phyloP scores from a whole-genome alignment of 1,284 basidiomycete genomes.

The Ustilago loliicola region DNA sequence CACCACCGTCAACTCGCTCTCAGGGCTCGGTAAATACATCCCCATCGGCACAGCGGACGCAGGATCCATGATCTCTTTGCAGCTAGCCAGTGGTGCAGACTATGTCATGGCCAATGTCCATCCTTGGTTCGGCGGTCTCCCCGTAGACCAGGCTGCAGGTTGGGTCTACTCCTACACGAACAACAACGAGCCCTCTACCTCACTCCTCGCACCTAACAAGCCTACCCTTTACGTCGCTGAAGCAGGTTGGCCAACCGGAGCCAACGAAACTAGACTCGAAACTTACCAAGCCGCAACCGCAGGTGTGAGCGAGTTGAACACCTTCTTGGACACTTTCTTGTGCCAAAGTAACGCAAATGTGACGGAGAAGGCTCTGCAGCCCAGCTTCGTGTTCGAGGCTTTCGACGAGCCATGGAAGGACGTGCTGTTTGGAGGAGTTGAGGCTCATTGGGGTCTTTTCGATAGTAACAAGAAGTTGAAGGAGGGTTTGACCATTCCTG shows the following conservation, averaged over 20 bases:
- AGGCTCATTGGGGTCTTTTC: constrained; percentile 73
- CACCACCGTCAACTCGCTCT: constrained; percentile 74
- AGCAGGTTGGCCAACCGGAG: constrained; percentile 90
- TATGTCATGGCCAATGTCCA: constrained; percentile 83
- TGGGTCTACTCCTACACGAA: constrained; percentile 79
- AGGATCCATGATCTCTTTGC: constrained; percentile 78
- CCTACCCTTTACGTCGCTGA: constrained; percentile 84
- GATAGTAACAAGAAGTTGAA: constrained; percentile 52
- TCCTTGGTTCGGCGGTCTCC: constrained; percentile 78
- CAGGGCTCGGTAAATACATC: constrained; percentile 73
- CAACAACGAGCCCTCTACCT: constrained; percentile 73
- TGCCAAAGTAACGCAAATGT: constrained; percentile 86
- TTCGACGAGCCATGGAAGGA: constrained; percentile 90
- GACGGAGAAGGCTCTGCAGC: constrained; percentile 75
- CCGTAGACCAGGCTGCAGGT: constrained; percentile 78
- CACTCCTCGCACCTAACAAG: constrained; percentile 74
- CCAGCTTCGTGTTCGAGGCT: constrained; percentile 74
- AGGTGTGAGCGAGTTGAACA: constrained; percentile 53
- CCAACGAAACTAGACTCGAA: constrained; percentile 41
- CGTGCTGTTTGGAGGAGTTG: constrained; percentile 84
- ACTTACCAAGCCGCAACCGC: constrained; percentile 51
- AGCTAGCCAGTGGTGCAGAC: constrained; percentile 79
- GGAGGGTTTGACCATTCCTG: constrained; percentile 72
- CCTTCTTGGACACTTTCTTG: constrained; percentile 85
- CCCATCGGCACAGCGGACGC: constrained; percentile 91